Evolutionary conservation across 257 asterid genomes (phyloP), one percentile per base, ranked within the genome.

Genomic region (Salvia splendens): DNA sequence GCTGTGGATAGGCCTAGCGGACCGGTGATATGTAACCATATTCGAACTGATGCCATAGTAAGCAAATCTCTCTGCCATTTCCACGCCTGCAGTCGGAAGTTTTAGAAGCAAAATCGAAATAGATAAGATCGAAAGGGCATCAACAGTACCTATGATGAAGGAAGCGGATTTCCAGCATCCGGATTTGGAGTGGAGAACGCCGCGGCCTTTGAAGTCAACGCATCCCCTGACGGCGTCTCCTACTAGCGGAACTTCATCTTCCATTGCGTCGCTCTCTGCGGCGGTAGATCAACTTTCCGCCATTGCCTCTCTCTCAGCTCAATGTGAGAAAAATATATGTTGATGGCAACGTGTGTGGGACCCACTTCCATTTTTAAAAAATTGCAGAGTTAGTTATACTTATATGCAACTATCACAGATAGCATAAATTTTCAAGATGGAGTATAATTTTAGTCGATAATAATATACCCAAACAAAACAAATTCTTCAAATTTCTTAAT

Each of bases 101-200:
- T 33, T 33, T 33, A 46, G n/a, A n/a, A n/a, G n/a, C n/a, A n/a
- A n/a, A 4, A 4, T 5, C 16, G n/a, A 12, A 9, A 48, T 24
- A 30, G 17, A 17, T 2, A 11, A 16, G 14, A 2, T 15, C 0
- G 41, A 12, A 36, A 3, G 7, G 12, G 16, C 47, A 52, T 10
- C 42, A 42, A 8, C 30, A 24, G 0, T 24, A 75, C 80, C 81
- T 15, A 79, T 79, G 48, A 75, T 79, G 74, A 75, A 79, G 45
- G 76, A 48, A 58, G 83, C 76, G 2, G 83, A 78, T 49, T 62
- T 74, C 83, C 83, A 78, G 80, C 80, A 59, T 38, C 84, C 81
- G 57, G 81, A 57, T 4, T 48, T 64, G 1, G 78, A 64, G 45
- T 65, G 79, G 38, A 47, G 47, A 50, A 71, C 56, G 8, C 72